Base-by-base conservation (phyloP, 345 rosid species). In the Anastatica hierochuntica region DNA sequence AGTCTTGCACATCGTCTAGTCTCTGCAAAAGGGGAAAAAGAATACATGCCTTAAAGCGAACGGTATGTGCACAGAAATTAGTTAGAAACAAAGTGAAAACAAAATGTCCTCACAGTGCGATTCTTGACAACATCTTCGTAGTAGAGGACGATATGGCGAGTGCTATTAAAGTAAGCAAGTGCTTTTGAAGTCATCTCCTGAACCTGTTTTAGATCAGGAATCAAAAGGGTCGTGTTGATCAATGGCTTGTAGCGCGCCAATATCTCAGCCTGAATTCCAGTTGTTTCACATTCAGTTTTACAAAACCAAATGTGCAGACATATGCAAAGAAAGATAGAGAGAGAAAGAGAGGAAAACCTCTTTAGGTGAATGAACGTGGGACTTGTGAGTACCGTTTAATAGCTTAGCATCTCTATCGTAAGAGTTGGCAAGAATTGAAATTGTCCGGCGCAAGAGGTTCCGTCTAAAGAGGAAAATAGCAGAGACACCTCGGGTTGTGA, bases 321-420 rank as follows among this genome's bases (percentile, higher is more conserved):
- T 17, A 35, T 11, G 9, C 1, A 42, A 34, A 52, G 61, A 46
- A 11, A 19, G 42, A n/a, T n/a, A 26, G 7, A 14, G 5, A 27
- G 18, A 30, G 49, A 47, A 5, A 18, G 47, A 62, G 42, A 46
- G 14, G 17, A 37, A 26, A 24, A 84, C 98, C 95, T 94, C 99
- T 12, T 62, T 73, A 21, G 81, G 82, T 27, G 94, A 88, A 76
- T 94, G 99, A 59, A 80, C 88, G 16, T 94, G 99, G 53, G 99
- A 94, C 72, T 88, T 94, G 77, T 88, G 99, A 51, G 94, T 94
- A 36, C 95, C 99, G 24, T 94, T 94, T 24, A 94, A 69, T 41
- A 48, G 76, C 79, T 85, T 94, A 35, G 69, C 80, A 53, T 75
- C 73, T 70, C 84, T 80, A 63, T 94, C 99, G 33, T 94, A 88